phyloP scores from a whole-genome alignment of 2,329 filamentous ascomycete genomes.

The Boeremia exigua region DNA sequence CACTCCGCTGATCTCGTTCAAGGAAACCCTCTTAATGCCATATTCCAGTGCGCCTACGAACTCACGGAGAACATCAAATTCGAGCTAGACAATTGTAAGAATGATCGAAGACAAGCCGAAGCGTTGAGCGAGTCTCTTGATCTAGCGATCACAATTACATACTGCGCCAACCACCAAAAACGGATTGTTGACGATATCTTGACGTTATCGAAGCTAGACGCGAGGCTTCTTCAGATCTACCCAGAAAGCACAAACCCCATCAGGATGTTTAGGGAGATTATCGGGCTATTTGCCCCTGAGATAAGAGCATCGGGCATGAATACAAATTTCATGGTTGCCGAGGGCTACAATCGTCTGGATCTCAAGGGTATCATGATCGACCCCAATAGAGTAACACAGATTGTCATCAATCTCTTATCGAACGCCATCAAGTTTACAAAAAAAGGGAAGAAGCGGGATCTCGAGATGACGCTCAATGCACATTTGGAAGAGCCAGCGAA shows the following conservation, averaged over 20 bases:
- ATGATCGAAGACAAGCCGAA: slow-evolving; percentile 54
- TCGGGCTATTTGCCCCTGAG: slow-evolving; percentile 14
- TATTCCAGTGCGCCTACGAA: slow-evolving; percentile 69
- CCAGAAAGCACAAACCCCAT: slow-evolving; percentile 28
- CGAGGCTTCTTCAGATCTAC: slow-evolving; percentile 29
- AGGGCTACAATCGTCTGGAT: slow-evolving; percentile 53
- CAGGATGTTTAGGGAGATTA: slow-evolving; percentile 33
- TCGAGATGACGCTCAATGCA: slow-evolving; percentile 10
- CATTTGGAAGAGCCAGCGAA: slow-evolving; percentile 12
- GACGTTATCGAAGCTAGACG: slow-evolving; percentile 28
- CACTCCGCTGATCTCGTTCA: background rate
- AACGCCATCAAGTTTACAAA: slow-evolving; percentile 45
- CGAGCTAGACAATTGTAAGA: slow-evolving; percentile 53
- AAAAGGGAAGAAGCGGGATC: slow-evolving; percentile 12
- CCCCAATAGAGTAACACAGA: slow-evolving; percentile 25
- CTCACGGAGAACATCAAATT: slow-evolving; percentile 67
- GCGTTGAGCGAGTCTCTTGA: slow-evolving; percentile 64
- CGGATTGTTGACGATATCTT: slow-evolving; percentile 36
- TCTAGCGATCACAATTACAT: slow-evolving; percentile 31
- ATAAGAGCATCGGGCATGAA: slow-evolving; percentile 59
- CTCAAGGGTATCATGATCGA: slow-evolving; percentile 65
- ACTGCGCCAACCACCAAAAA: slow-evolving; percentile 39
- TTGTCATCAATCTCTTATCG: slow-evolving; percentile 40
- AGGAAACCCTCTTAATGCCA: slow-evolving; percentile 71
- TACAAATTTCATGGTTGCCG: slow-evolving; percentile 59